Evolutionary conservation across 345 rosid genomes (phyloP), one percentile per base, ranked within the genome.

Genomic region (Sisymbrium irio): DNA sequence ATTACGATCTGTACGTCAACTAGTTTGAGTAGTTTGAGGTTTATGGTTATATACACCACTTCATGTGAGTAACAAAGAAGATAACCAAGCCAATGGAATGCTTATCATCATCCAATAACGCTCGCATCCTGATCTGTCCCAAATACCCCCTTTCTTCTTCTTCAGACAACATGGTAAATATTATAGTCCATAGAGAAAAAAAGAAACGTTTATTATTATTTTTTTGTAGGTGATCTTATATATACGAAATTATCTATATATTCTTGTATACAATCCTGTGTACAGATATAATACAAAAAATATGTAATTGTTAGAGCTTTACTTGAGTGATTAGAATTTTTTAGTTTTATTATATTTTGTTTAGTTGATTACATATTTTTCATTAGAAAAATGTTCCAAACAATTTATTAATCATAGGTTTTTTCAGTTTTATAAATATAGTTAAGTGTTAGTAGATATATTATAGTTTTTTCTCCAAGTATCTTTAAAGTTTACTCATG

Each of bases 1-100:
- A 75, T 87, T 70, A 40, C 86, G 86, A 60, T 89, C 91, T 4
- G 94, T 89, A 62, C 94, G 85, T 64, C 94, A 89, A 71, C 89
- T 87, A 12, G 76, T 41, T 74, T 89, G 95, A 75, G 88, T 87
- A 69, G 54, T 72, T 46, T 53, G 82, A 36, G 84, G 68, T 56
- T 70, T 87, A 15, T 82, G 75, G 72, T 84, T 59, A 56, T 87
- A 84, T 15, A 74, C 77, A n/a, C 78, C 65, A 66, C 84, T 80
- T 15, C 91, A 80, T 20, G 91, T 89, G 10, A 89, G 81, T 19
- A 87, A 49, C 46, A 45, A 79, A 62, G 91, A 84, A 27, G 74
- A 74, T 59, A 87, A 61, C 88, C 88, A 89, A 32, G 63, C 33
- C 50, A 87, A n/a, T 55, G 81, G 69, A 60, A 85, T 80, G 0